Base-by-base conservation (phyloP, 1,284 basidiomycete species). In the Sanguinoderma infundibulare region DNA sequence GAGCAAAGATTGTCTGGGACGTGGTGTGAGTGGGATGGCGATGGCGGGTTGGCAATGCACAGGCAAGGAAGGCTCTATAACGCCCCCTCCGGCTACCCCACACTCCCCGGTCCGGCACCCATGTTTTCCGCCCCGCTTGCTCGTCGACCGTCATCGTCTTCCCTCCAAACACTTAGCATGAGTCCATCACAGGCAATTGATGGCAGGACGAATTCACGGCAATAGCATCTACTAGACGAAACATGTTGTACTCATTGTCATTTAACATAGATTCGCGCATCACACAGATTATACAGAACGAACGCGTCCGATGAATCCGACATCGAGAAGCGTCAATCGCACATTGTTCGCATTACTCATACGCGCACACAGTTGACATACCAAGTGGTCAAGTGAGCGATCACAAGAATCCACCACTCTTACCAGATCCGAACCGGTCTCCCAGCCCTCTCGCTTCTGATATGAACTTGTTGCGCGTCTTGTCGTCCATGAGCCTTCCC, bases 401-500 rank as follows among this genome's bases (percentile, higher is more conserved):
- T 74, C 63, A 83, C 63, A 83, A 61, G 68, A 89, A 91, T 0
- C 87, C 84, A 6, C 89, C 88, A 60, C 80, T 82, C 69, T 81
- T 88, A 7, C 89, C 87, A 47, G 82, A 78, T 9, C 92, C 91
- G 73, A 96, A 96, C 51, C 94, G 80, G 71, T 94, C 92, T 40
- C 90, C 88, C 26, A 96, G 79, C 5, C 87, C 86, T 66, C 84
- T 86, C 12, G 95, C 89, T 62, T 96, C 94, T 55, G 81, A 83
- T 67, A 98, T 83, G 75, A 94, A 83, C 70, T 87, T 87, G 57
- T 83, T 80, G 59, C 95, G 82, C 72, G 92, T 88, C 59, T 81
- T 83, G 65, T 96, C 94, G 68, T 92, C 92, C 89, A 98, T 89
- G 39, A 96, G 77, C 54, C 92, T 79, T 5, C 95, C 95, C 5